Evolutionary conservation across 768 basidiomycete genomes (phyloP), one percentile per base, ranked within the genome.

Genomic region (Plicaturopsis crispa): DNA sequence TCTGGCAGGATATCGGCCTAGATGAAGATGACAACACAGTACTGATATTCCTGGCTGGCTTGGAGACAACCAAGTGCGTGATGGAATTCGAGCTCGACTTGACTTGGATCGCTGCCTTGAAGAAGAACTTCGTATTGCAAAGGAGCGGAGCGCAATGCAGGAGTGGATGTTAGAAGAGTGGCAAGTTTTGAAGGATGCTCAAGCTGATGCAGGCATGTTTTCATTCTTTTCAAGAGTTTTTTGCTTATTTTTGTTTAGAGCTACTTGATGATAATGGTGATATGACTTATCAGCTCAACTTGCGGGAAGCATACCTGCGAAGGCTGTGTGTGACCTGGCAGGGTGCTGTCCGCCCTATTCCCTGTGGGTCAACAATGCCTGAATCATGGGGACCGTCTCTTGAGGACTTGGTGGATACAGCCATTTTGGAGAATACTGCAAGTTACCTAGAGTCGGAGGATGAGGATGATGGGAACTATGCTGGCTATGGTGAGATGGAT

Each of bases 1-100:
- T 64, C 14, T 66, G 63, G 60, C 51, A 60, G 35, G 55, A 62
- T 38, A 14, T 50, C 31, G 58, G 58, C 2, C 45, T 64, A 14
- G 47, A 44, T 26, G 52, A 58, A 18, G 14, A 28, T 8, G 8
- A 28, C 14, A 28, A 28, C 14, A 28, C 14, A 45, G 54, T 32
- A 39, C 31, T 18, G 36, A 31, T 1, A 20, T 39, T 1, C 52
- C 53, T 22, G 31, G 17, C 6, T 52, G 51, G 53, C 33, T 52
- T 4, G 24, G 30, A 4, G 42, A 54, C 41, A 46, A 54, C 14
- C 35, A 33, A 3, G 41, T 54, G 5, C 8, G 36, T 1, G 17
- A 13, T 19, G 51, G 51, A 0, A 54, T 54, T 19, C 18, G 22
- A 17, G 41, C 40, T 1, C 13, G 48, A 16, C 31, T 55, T 6